Evolutionary conservation across 2,329 filamentous ascomycete genomes (phyloP), one percentile per base, ranked within the genome.

Genomic region (Colletotrichum trifolii): DNA sequence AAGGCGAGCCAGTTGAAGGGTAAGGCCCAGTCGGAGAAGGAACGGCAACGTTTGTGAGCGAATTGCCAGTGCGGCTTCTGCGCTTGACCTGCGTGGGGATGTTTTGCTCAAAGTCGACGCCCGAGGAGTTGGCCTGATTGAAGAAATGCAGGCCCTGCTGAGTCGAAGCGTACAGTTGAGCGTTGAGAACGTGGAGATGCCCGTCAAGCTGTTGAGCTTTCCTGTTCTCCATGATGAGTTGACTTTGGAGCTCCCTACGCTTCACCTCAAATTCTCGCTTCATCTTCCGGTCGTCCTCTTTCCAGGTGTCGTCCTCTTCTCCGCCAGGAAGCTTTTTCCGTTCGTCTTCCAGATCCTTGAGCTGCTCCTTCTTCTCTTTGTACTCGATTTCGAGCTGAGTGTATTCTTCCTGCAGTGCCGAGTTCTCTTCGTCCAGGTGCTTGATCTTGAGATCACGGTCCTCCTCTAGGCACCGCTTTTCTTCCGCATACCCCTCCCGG

Each of bases 271-370:
- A 90, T 36, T 87, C 83, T 52, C 83, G 80, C 64, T 83, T 83
- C 25, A 88, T 77, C 52, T 84, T 81, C 50, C 75, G 75, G 54
- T 88, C 83, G 58, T 78, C 79, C 56, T 90, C 71, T 57, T 81
- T 80, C 82, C 81, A 84, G 66, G 82, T 83, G 12, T 88, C 85
- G 42, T 88, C 87, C 49, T 87, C 83, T 60, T 88, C 83, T n/a
- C 82, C 85, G 13, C 85, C 88, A 2, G 87, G 85, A 11, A 88
- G 82, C 60, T 84, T 86, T 75, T 90, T 90, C 54, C 88, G 81
- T 68, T 90, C 86, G 64, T 89, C 88, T 73, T 96, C 92, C 34
- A 94, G 83, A 55, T 89, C 85, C 73, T 93, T 92, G 69, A 95
- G 87, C 68, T 90, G 87, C 59, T 69, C 58, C 40, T 67, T 69